Evolutionary conservation across 2,329 filamentous ascomycete genomes (phyloP), one percentile per base, ranked within the genome.

Genomic region (Fusarium penzigii): DNA sequence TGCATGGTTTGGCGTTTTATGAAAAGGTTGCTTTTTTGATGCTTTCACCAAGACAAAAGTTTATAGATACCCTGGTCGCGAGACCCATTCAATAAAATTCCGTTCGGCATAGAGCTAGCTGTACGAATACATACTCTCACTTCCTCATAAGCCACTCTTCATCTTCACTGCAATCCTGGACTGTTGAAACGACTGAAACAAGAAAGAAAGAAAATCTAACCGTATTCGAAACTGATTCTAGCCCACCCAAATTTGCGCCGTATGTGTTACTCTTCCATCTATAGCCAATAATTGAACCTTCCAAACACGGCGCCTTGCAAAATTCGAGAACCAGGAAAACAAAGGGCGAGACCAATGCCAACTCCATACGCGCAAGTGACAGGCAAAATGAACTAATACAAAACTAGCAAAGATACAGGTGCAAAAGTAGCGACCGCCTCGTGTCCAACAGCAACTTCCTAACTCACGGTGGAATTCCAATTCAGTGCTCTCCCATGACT

Each of bases 401-500:
- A 25, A 5, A 25, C 20, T 25, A 25, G 20, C 20, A 25, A 25
- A 25, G 20, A 25, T 25, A 25, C 20, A 25, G 29, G 46, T 42
- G 44, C 17, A 48, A 49, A 16, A 25, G 20, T 41, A 42, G 39
- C 12, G 17, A 34, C 6, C 29, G 13, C n/a, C 42, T 9, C 16
- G 13, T 34, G 16, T 38, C n/a, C 39, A 12, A n/a, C 39, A 34
- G 34, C 12, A 40, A 25, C 11, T 40, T 17, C n/a, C 17, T 11
- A 20, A 7, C n/a, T 34, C 20, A 5, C 20, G 20, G 20, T 25
- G 5, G 20, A 25, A 25, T 25, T 25, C 7, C 20, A 7, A 25
- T 25, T 70, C 53, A 78, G 52, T 78, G 76, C 17, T 68, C 69
- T 2, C 88, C 85, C n/a, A 90, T 92, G 58, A 96, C 77, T 38